phyloP scores from a whole-genome alignment of 495 filamentous ascomycete genomes.

The Daldinia childiae region DNA sequence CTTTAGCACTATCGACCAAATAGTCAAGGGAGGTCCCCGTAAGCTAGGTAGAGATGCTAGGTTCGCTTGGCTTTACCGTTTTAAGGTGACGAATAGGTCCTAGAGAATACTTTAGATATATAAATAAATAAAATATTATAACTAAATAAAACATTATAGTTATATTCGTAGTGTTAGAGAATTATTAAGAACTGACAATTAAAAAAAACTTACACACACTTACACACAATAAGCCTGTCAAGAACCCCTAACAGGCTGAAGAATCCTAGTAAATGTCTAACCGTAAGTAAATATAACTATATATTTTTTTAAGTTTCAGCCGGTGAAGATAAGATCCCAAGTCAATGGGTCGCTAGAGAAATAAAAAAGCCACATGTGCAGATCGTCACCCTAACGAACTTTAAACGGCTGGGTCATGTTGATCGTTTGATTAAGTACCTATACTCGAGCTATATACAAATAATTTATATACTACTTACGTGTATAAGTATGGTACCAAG shows the following conservation, averaged over 20 bases:
- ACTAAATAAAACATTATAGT: too few relatives aligned
- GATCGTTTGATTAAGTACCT: slow-evolving; percentile 7
- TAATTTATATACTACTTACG: neutral
- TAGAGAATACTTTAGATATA: neutral
- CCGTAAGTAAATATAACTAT: neutral
- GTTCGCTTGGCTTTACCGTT: slow-evolving; percentile 38
- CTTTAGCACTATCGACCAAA: slow-evolving; percentile 1
- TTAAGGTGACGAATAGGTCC: slow-evolving; percentile 19
- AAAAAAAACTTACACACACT: too few relatives aligned
- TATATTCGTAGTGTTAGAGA: too few relatives aligned
- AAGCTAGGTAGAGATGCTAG: neutral
- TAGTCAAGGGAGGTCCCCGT: slow-evolving; percentile 12
- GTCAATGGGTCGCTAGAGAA: slow-evolving; percentile 26
- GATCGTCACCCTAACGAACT: slow-evolving; percentile 36
- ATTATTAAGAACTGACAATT: neutral
- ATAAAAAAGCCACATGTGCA: slow-evolving; percentile 20
- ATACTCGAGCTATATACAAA: slow-evolving; percentile 13
- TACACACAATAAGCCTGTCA: neutral
- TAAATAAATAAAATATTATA: neutral
- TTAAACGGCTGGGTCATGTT: slow-evolving; percentile 20
- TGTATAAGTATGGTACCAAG: neutral
- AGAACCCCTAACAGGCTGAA: neutral
- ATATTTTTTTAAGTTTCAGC: slow-evolving; percentile 19
- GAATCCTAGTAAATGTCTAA: neutral
- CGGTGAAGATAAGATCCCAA: slow-evolving; percentile 32